phyloP scores from a whole-genome alignment of 1,284 basidiomycete genomes.

The Phlebopus sp. region DNA sequence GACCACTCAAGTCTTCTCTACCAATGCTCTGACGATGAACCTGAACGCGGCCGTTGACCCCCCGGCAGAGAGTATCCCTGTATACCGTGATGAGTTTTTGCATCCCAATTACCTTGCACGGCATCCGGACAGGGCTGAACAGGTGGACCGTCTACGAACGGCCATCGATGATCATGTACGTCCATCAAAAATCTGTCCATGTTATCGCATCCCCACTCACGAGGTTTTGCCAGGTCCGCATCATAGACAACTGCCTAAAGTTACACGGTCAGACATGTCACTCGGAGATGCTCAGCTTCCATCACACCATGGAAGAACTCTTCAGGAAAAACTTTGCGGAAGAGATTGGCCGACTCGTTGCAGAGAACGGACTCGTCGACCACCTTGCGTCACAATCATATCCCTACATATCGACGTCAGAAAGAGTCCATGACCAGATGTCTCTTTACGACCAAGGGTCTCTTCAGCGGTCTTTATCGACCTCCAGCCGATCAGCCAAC shows the following conservation, averaged over 20 bases:
- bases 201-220: slow-evolving; percentile 3
- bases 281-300: slow-evolving; percentile 87
- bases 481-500: slow-evolving; percentile 36
- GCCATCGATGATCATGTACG: slow-evolving; percentile 83
- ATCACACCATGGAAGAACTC: slow-evolving; percentile 85
- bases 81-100: slow-evolving; percentile 80
- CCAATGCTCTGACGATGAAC: slow-evolving; percentile 84
- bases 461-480: slow-evolving; percentile 42
- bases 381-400: slow-evolving; percentile 29
- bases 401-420: slow-evolving; percentile 21
- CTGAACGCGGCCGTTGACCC: slow-evolving; percentile 88
- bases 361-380: slow-evolving; percentile 37
- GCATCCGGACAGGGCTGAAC: slow-evolving; percentile 69
- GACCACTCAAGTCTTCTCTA: slow-evolving; percentile 69
- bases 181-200: slow-evolving; percentile 4
- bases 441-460: slow-evolving; percentile 46
- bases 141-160: slow-evolving; percentile 67
- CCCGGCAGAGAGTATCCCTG: slow-evolving; percentile 70
- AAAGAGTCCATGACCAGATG: slow-evolving; percentile 38
- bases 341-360: slow-evolving; percentile 72
- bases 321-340: slow-evolving; percentile 89
- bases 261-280: slow-evolving; percentile 83
- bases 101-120: slow-evolving; percentile 62
- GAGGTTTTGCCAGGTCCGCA: slow-evolving; percentile 52
- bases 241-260: slow-evolving; percentile 81